Percentiles rank a stretch among this genome's conserved stretches.
Conservation (phyloP, 2,329 filamentous ascomycete genomes). For the Microdochium paspali region DNA sequence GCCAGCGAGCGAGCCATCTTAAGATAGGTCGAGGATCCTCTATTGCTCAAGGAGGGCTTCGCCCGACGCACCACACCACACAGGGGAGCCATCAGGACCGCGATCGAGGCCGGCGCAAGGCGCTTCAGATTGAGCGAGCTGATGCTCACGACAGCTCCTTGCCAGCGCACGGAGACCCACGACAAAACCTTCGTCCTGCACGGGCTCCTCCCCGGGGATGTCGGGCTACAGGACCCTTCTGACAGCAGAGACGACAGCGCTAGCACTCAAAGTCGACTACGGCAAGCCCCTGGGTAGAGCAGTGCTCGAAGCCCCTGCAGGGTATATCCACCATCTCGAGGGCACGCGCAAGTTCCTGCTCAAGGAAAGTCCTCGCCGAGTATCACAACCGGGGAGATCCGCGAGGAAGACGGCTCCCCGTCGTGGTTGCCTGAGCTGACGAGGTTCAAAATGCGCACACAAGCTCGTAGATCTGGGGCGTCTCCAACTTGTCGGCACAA, state of each 20-base stretch:
- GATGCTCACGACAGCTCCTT: neutral
- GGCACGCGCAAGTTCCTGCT: neutral
- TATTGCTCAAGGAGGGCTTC: too few relatives aligned
- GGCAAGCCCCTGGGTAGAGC: neutral
- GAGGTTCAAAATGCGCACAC: too few relatives aligned
- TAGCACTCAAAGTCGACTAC: neutral
- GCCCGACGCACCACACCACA: too few relatives aligned
- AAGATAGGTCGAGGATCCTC: too few relatives aligned
- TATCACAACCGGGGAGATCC: too few relatives aligned
- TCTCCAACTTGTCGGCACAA: too few relatives aligned
- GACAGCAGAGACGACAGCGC: neutral
- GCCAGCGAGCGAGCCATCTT: too few relatives aligned
- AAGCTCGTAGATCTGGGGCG: too few relatives aligned
- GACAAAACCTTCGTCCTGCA: neutral
- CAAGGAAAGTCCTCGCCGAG: too few relatives aligned
- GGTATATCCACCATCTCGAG: neutral
- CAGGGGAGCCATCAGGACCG: neutral
- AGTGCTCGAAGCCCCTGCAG: neutral
- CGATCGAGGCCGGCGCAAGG: neutral
- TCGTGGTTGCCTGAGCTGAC: too few relatives aligned
- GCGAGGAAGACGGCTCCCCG: too few relatives aligned
- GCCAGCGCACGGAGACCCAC: neutral
- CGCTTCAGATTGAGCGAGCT: neutral
- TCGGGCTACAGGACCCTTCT: neutral
- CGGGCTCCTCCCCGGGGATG: neutral